These are phyloP conservation scores for Thozetella sp. DNA, from an alignment of 495 filamentous ascomycete genomes.

Conservation along the genomic window DNA sequence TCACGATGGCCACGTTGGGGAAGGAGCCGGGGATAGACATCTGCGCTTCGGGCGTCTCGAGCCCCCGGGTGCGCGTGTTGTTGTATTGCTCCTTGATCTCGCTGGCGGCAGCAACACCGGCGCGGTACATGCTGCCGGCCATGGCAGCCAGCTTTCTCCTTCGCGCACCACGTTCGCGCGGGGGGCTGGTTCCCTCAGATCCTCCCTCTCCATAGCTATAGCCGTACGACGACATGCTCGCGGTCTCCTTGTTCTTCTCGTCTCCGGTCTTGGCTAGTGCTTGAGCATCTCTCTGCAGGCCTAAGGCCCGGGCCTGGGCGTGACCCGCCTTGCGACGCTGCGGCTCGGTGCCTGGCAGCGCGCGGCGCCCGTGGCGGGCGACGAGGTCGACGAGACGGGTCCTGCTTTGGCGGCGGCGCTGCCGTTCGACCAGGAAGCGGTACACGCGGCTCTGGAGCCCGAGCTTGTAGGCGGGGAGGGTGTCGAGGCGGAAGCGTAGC, in stretches of 20 bases:
- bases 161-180: slow-evolving; percentile 65
- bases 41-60: slow-evolving; percentile 50
- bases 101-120: slow-evolving; percentile 85
- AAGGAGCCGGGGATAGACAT: slow-evolving; percentile 73
- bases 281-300: slow-evolving; percentile 9
- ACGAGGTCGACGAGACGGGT: slow-evolving; percentile 54
- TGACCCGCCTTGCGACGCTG: not conserved
- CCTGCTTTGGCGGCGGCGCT: slow-evolving; percentile 52
- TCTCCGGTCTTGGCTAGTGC: not conserved
- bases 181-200: slow-evolving; percentile 10
- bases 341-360: slow-evolving; percentile 26
- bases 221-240: slow-evolving; percentile 24
- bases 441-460: slow-evolving; percentile 76
- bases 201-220: slow-evolving; percentile 25
- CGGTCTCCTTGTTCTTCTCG: not conserved
- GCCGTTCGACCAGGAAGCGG: slow-evolving; percentile 65
- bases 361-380: slow-evolving; percentile 44
- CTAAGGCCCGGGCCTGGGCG: not conserved
- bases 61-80: slow-evolving; percentile 61
- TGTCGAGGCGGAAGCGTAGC: slow-evolving; percentile 69
- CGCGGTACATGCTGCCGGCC: slow-evolving; percentile 50
- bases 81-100: slow-evolving; percentile 90
- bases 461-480: slow-evolving; percentile 68
- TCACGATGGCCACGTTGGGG: slow-evolving; percentile 77
- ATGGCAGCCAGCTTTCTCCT: slow-evolving; percentile 74